Evolutionary conservation across 164 flowering plant genomes (phyloP).

Genomic region (Vitis cinerea): DNA sequence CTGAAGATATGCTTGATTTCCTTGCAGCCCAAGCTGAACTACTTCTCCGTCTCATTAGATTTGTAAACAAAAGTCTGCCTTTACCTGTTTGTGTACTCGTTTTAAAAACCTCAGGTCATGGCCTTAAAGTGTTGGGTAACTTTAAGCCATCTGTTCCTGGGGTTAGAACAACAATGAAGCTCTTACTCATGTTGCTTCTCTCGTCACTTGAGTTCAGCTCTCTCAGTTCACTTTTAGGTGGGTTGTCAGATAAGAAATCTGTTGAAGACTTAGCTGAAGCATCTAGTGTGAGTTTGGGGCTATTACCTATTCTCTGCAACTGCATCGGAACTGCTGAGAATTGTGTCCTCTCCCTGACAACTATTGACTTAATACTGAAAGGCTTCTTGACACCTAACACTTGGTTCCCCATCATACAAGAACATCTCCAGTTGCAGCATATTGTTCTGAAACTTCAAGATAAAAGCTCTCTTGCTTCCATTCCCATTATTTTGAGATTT

Average conservation of each 20-base stretch:
- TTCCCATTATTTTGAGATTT: conserved; percentile 63
- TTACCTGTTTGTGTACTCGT: conserved; percentile 33
- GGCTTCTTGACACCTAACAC: conserved; percentile 50
- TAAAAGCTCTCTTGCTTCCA: conserved; percentile 30
- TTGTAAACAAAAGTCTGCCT: conserved; percentile 25
- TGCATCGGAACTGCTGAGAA: conserved; percentile 43
- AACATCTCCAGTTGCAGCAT: conserved; percentile 56
- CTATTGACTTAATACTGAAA: conserved; percentile 56
- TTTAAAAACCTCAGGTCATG: conserved; percentile 51
- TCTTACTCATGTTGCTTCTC: conserved; percentile 58
- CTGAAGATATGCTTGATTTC: conserved; percentile 44
- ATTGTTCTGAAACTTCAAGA: conserved; percentile 64
- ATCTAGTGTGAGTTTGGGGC: conserved; percentile 49
- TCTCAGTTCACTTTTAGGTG: conserved; percentile 14
- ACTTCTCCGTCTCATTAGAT: conserved; percentile 56
- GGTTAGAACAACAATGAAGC: conserved; percentile 34
- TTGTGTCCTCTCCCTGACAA: conserved; percentile 56
- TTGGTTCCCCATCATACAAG: conserved; percentile 81
- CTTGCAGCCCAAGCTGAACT: conserved; percentile 67
- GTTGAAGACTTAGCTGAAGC: conserved; percentile 43
- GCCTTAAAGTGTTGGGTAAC: conserved; percentile 55
- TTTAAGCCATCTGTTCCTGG: conserved; percentile 32
- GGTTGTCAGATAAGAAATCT: conserved; percentile 20
- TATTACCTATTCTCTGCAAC: conserved; percentile 74
- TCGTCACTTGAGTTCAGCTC: conserved; percentile 37